Conservation (phyloP, 805 yeast genomes). For the Alloascoidea africana region DNA sequence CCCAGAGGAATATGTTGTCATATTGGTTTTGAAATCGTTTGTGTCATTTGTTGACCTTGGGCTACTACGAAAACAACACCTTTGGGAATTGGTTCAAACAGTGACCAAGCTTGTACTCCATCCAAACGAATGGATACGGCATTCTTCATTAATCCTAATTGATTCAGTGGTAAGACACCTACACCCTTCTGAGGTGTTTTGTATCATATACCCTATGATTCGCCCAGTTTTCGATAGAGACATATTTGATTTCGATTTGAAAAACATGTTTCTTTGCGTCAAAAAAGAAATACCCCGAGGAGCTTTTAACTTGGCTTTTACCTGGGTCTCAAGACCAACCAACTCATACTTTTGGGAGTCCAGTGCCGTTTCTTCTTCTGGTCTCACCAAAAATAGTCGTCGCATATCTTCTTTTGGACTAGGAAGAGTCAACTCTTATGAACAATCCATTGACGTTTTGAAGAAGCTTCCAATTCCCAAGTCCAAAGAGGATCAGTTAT, state of each 20-base stretch:
- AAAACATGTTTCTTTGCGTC: conserved; percentile 48
- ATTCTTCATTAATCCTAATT: conserved; percentile 45
- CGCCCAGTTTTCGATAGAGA: conserved; percentile 69
- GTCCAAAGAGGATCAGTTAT: conserved; percentile 39
- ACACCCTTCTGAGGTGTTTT: conserved; percentile 65
- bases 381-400: conserved; percentile 10
- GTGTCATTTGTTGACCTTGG: conserved; percentile 43
- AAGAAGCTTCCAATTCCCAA: background rate
- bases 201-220: conserved; percentile 70
- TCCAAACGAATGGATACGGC: conserved; percentile 79
- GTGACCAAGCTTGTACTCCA: conserved; percentile 53
- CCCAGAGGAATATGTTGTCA: conserved; percentile 68
- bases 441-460: background rate
- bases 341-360: conserved; percentile 76
- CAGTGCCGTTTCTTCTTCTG: no score
- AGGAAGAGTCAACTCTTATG: background rate
- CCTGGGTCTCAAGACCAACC: conserved; percentile 57
- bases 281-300: conserved; percentile 53
- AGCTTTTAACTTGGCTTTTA: conserved; percentile 44
- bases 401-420: background rate
- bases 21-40: conserved; percentile 47
- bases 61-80: conserved; percentile 29
- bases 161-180: conserved; percentile 47
- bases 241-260: conserved; percentile 50
- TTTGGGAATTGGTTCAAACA: conserved; percentile 38